A percentile compares a stretch with the other conserved stretches of the same genome.
phyloP scores from a whole-genome alignment of 2,329 filamentous ascomycete species.

The Fusarium abutilonis region DNA sequence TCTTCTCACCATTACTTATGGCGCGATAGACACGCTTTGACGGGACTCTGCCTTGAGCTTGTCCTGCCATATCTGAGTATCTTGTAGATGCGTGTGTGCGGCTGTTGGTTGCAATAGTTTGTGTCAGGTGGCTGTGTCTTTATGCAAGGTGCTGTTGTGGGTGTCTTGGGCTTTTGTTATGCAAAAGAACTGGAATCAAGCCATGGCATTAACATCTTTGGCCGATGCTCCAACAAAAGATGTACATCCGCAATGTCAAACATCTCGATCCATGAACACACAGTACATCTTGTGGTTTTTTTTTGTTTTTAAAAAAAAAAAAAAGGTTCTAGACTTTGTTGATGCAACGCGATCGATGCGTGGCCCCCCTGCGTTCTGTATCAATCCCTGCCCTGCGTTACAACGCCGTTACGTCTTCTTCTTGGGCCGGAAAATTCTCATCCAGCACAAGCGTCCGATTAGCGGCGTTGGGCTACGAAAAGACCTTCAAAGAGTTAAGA shows the following conservation, averaged over 20 bases:
- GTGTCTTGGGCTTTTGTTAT: conserved; percentile 21
- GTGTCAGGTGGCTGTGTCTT: conserved; percentile 35
- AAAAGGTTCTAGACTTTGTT: not conserved
- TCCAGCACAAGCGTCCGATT: conserved; percentile 14
- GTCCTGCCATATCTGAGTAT: conserved; percentile 8
- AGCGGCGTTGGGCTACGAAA: conserved; percentile 6
- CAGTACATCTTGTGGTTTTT: not conserved
- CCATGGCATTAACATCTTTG: conserved; percentile 11
- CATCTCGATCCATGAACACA: conserved; percentile 12
- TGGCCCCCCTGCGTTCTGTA: conserved; percentile 27
- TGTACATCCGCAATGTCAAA: too few species aligned
- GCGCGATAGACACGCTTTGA: not conserved
- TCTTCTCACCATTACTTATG: conserved; percentile 2
- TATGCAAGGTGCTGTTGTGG: conserved; percentile 25
- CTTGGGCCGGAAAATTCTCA: conserved; percentile 26
- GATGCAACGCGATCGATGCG: conserved; percentile 34
- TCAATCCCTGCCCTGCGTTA: conserved; percentile 24
- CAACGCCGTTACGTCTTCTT: conserved; percentile 1
- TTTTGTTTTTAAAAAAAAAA: conserved; percentile 3
- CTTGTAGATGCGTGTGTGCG: conserved; percentile 7
- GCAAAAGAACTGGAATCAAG: conserved; percentile 16
- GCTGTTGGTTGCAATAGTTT: conserved; percentile 22
- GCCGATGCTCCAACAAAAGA: not conserved
- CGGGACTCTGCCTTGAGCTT: conserved; percentile 1
- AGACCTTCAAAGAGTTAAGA: not conserved